Evolutionary conservation across 495 filamentous ascomycete species (phyloP).

Genomic region (Aspergillus ellipticus): DNA sequence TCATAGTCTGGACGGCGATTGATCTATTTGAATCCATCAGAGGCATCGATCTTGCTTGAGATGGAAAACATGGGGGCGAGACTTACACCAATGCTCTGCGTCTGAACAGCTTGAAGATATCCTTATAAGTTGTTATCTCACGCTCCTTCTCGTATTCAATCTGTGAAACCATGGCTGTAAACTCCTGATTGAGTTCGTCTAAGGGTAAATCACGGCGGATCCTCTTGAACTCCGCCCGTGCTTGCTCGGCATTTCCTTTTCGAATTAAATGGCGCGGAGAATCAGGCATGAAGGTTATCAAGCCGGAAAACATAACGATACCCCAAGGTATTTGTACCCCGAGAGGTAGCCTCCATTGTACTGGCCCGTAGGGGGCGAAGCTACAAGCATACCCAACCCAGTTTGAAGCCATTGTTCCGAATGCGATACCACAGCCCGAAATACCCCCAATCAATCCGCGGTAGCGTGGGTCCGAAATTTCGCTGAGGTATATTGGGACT

Average conservation of each 20-base stretch:
- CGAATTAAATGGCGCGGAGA: constrained; percentile 55
- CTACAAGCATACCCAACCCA: constrained; percentile 58
- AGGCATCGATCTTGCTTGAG: not conserved
- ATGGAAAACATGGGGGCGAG: not conserved
- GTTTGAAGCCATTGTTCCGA: constrained; percentile 56
- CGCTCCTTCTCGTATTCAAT: constrained; percentile 60
- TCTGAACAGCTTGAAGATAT: constrained; percentile 51
- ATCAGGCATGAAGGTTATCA: constrained; percentile 57
- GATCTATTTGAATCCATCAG: constrained; percentile 25
- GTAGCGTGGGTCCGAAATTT: constrained; percentile 51
- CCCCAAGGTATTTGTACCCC: constrained; percentile 59
- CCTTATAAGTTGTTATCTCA: constrained; percentile 49
- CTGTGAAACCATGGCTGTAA: constrained; percentile 51
- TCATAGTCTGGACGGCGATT: constrained; percentile 58
- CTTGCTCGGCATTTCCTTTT: constrained; percentile 47
- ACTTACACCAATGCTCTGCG: constrained; percentile 48
- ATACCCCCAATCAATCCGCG: constrained; percentile 58
- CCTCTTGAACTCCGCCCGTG: constrained; percentile 44
- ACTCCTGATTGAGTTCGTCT: constrained; percentile 51
- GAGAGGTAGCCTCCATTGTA: constrained; percentile 56
- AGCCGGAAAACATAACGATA: constrained; percentile 51
- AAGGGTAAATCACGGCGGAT: constrained; percentile 47
- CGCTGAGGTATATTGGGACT: constrained; percentile 56
- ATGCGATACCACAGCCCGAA: constrained; percentile 54
- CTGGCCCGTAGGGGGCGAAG: constrained; percentile 49